Evolutionary conservation across 1,139 yeast species (phyloP).

Genomic region (Nakaseomyces bracarensis): DNA sequence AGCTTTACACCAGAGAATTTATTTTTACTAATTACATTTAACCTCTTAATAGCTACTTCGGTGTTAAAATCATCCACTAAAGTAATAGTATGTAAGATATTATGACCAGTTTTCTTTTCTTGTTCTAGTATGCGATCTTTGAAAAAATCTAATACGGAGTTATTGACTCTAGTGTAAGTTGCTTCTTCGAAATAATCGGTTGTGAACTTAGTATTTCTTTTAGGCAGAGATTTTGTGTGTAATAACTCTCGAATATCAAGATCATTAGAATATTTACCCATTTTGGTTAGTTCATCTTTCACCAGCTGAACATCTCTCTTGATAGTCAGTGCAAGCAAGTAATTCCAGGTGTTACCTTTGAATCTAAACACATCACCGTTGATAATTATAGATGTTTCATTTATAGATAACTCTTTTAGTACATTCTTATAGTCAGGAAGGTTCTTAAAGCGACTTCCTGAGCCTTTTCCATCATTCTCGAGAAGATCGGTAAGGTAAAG

Average conservation of each 20-base stretch:
- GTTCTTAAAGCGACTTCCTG: constrained; percentile 8
- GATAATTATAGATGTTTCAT: constrained; percentile 48
- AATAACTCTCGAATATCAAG: constrained; percentile 27
- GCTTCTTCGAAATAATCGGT: constrained; percentile 30
- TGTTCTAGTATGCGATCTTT: constrained; percentile 15
- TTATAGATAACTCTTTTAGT: constrained; percentile 38
- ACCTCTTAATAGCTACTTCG: constrained; percentile 16
- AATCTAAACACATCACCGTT: constrained; percentile 60
- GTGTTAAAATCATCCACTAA: constrained; percentile 27
- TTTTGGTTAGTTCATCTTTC: constrained; percentile 18
- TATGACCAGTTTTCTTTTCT: constrained; percentile 13
- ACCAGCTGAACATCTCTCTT: constrained; percentile 27
- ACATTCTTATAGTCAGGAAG: constrained; percentile 29
- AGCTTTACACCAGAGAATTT: constrained; percentile 26
- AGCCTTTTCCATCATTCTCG: constrained; percentile 6
- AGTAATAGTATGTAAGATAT: constrained; percentile 27
- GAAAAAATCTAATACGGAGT: constrained; percentile 12
- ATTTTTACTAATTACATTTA: constrained; percentile 16
- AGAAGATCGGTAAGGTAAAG: constrained; percentile 21
- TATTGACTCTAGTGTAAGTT: constrained; percentile 22
- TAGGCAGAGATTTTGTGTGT: constrained; percentile 25
- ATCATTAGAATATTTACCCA: constrained; percentile 5
- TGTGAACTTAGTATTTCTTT: constrained; percentile 24
- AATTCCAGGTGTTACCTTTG: constrained; percentile 30
- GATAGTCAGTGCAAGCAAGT: constrained; percentile 27